Percentiles rank a stretch among this genome's conserved stretches.
phyloP scores from a whole-genome alignment of 2,329 filamentous ascomycete genomes.

The Colletotrichum salicis region DNA sequence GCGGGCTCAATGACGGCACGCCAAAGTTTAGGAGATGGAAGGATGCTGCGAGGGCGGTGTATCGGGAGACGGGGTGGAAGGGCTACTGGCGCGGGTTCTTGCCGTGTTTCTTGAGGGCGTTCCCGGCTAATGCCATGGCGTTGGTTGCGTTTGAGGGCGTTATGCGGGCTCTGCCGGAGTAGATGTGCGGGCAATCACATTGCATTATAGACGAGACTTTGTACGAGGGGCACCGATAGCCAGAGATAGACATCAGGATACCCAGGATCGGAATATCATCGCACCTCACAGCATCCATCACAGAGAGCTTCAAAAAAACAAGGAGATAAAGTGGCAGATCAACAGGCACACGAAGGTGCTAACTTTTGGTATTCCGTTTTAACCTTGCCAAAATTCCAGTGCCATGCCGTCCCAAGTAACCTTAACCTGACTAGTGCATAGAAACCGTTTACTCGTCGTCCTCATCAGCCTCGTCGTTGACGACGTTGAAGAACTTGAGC shows the following conservation, averaged over 20 bases:
- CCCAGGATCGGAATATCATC: constrained; percentile 28
- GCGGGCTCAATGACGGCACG: constrained; percentile 72
- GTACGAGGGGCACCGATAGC: neutral
- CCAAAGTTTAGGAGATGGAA: constrained; percentile 80
- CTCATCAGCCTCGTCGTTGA: constrained; percentile 97
- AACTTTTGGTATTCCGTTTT: constrained; percentile 35
- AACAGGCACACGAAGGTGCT: constrained; percentile 37
- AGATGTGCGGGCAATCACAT: neutral
- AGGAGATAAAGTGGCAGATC: constrained; percentile 29
- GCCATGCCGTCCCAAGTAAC: constrained; percentile 35
- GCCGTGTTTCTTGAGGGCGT: constrained; percentile 92
- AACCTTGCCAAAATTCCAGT: constrained; percentile 32
- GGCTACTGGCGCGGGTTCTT: constrained; percentile 95
- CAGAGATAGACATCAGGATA: constrained; percentile 29
- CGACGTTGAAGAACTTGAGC: constrained; percentile 99
- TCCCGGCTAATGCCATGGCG: constrained; percentile 95
- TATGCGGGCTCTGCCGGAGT: constrained; percentile 73
- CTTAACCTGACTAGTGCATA: constrained; percentile 30
- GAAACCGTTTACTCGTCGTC: constrained; percentile 85
- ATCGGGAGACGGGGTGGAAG: constrained; percentile 76
- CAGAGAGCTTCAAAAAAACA: neutral
- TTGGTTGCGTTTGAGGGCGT: constrained; percentile 93
- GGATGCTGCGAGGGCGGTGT: constrained; percentile 82
- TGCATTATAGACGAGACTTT: neutral
- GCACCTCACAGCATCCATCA: constrained; percentile 15